Evolutionary conservation across 441 rosid species (phyloP).

Genomic region (Gossypium gossypioides): DNA sequence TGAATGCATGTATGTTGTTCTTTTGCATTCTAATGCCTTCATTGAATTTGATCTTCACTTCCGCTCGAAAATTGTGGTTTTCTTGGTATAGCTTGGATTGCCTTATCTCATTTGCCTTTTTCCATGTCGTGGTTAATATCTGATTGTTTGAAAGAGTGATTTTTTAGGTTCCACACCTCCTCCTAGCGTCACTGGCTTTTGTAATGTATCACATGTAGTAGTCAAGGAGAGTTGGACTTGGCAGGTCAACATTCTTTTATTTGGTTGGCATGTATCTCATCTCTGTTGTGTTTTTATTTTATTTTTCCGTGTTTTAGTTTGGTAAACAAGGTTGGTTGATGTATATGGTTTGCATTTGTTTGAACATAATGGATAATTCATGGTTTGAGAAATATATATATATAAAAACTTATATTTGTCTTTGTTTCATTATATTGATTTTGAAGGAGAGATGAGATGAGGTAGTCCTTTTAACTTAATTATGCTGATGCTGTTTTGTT

Average conservation of each 20-base stretch:
- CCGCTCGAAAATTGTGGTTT: slow-evolving; percentile 17
- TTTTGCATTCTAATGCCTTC: slow-evolving; percentile 12
- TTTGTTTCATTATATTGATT: not conserved
- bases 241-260: slow-evolving; percentile 30
- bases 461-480: not conserved
- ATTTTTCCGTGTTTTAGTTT: not conserved
- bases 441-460: not conserved
- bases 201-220: slow-evolving; percentile 28
- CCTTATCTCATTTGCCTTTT: slow-evolving; percentile 17
- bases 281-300: slow-evolving; percentile 13
- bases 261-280: slow-evolving; percentile 21
- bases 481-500: not conserved
- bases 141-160: slow-evolving; percentile 41
- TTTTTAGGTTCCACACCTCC: slow-evolving; percentile 12
- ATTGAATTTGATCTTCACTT: slow-evolving; percentile 14
- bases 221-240: slow-evolving; percentile 22
- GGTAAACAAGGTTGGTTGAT: slow-evolving; percentile 13
- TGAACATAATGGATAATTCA: slow-evolving; percentile 20
- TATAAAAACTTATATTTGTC: not conserved
- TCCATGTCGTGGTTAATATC: slow-evolving; percentile 24
- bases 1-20: slow-evolving; percentile 12
- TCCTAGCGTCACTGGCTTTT: slow-evolving; percentile 24
- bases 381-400: slow-evolving; percentile 16
- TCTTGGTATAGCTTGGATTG: slow-evolving; percentile 16
- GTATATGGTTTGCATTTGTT: slow-evolving; percentile 28